These are phyloP conservation scores for Yarrowia galli DNA, from an alignment of 1,139 yeast genomes.

Conservation along the genomic window DNA sequence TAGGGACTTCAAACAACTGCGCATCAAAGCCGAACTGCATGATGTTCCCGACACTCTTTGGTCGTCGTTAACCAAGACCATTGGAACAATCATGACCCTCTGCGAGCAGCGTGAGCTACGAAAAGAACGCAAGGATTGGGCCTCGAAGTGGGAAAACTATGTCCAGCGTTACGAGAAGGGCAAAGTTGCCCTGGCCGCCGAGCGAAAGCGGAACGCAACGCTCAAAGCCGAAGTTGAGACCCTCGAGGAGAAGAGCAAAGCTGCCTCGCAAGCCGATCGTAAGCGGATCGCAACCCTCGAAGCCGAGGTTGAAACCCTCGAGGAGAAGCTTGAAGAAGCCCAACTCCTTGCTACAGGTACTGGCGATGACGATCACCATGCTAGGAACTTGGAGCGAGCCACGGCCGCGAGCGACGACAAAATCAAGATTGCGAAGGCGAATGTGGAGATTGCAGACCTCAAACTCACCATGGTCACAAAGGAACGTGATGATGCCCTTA, in stretches of 20 bases:
- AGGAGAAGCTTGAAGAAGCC: background rate
- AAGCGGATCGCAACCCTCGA: background rate
- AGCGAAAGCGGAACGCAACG: background rate
- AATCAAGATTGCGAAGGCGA: background rate
- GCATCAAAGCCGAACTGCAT: background rate
- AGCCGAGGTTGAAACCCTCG: slow-evolving; percentile 1
- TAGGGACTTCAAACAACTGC: slow-evolving; percentile 3
- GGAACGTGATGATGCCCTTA: background rate
- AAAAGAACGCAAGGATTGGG: background rate
- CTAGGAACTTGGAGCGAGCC: background rate
- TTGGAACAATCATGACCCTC: background rate
- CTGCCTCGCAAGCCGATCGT: slow-evolving; percentile 16
- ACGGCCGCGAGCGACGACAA: slow-evolving; percentile 10
- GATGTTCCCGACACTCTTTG: slow-evolving; percentile 16
- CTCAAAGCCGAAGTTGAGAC: slow-evolving; percentile 8
- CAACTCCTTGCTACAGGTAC: background rate
- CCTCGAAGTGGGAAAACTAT: slow-evolving; percentile 1
- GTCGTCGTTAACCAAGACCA: background rate
- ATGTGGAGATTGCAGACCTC: slow-evolving; percentile 5
- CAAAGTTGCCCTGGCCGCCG: too few relatives aligned
- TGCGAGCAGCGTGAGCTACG: slow-evolving; percentile 18
- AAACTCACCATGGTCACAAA: background rate
- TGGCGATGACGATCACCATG: background rate
- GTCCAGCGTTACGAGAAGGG: slow-evolving; percentile 16
- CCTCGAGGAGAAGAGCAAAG: background rate